These are phyloP conservation scores for Sporisorium sorghi DNA, from an alignment of 1,284 basidiomycete genomes.

Conservation along the genomic window DNA sequence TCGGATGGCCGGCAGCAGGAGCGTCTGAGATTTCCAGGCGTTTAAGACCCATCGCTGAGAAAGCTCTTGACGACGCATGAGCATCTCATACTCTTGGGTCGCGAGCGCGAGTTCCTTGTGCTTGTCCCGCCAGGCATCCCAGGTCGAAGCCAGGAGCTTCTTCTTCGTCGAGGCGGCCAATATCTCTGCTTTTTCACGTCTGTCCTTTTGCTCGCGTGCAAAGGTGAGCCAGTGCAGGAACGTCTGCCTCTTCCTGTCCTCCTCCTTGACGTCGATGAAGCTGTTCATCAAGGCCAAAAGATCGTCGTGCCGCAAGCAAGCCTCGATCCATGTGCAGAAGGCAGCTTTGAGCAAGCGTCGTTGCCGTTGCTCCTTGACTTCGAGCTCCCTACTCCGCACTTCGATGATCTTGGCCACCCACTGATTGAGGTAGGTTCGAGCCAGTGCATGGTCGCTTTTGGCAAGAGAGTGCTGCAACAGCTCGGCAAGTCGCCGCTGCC, in stretches of 20 bases:
- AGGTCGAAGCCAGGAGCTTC: slow-evolving; percentile 8
- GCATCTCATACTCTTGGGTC: slow-evolving; percentile 44
- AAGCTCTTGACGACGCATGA: slow-evolving; percentile 42
- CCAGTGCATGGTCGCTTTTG: slow-evolving; percentile 13
- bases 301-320: slow-evolving; percentile 52
- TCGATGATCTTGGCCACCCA: slow-evolving; percentile 53
- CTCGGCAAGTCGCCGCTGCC: slow-evolving; percentile 22
- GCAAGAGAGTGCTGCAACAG: slow-evolving; percentile 17
- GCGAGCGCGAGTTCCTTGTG: slow-evolving; percentile 30
- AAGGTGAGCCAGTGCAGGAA: slow-evolving; percentile 38
- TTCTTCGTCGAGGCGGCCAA: background rate
- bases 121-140: slow-evolving; percentile 37
- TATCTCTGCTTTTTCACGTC: slow-evolving; percentile 24
- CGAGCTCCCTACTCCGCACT: slow-evolving; percentile 33
- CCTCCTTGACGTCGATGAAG: slow-evolving; percentile 55
- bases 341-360: slow-evolving; percentile 30
- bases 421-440: slow-evolving; percentile 15
- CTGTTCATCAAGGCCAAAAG: slow-evolving; percentile 50
- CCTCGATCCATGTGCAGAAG: slow-evolving; percentile 52
- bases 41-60: slow-evolving; percentile 21
- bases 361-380: slow-evolving; percentile 40
- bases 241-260: slow-evolving; percentile 19
- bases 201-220: slow-evolving; percentile 21
- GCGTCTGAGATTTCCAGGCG: slow-evolving; percentile 40
- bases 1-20: slow-evolving; percentile 39